phyloP scores from a whole-genome alignment of 192 early-diverging fungal genomes.

The Phycomyces blakesleeanus region DNA sequence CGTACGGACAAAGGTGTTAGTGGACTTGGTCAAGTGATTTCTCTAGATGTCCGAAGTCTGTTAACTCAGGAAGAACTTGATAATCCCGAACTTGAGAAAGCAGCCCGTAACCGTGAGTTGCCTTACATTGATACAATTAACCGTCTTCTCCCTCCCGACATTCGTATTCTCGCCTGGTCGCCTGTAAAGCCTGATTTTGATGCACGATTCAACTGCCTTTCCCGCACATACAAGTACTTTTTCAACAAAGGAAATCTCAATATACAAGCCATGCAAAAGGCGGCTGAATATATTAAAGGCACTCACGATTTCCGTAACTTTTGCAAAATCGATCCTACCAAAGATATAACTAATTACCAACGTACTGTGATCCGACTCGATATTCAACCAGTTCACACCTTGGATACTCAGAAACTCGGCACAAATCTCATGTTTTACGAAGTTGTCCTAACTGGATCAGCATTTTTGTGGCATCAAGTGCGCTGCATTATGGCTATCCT shows the following conservation, averaged over 20 bases:
- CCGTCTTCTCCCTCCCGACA: slow-evolving; percentile 74
- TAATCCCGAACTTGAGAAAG: background rate
- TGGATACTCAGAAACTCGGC: background rate
- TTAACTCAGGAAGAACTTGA: background rate
- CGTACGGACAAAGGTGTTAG: slow-evolving; percentile 87
- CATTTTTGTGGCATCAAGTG: slow-evolving; percentile 98
- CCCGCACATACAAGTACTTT: slow-evolving; percentile 88
- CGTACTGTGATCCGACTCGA: slow-evolving; percentile 67
- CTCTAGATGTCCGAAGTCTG: slow-evolving; percentile 63
- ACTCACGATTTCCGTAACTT: slow-evolving; percentile 93
- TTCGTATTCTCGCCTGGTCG: slow-evolving; percentile 88
- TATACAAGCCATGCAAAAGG: slow-evolving; percentile 72
- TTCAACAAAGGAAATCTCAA: slow-evolving; percentile 70
- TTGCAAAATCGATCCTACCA: slow-evolving; percentile 88
- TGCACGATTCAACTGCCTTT: slow-evolving; percentile 83
- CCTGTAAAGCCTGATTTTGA: slow-evolving; percentile 73
- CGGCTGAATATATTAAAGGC: slow-evolving; percentile 68
- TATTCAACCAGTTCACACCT: slow-evolving; percentile 43
- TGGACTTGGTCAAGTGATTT: slow-evolving; percentile 84
- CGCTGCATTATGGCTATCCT: slow-evolving; percentile 92
- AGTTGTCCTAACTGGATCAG: slow-evolving; percentile 76
- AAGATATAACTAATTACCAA: slow-evolving; percentile 76
- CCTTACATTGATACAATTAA: slow-evolving; percentile 83
- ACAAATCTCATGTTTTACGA: slow-evolving; percentile 47
- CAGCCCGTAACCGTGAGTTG: slow-evolving; percentile 47